phyloP scores from a whole-genome alignment of 1,139 yeast genomes.

The Suhomyces choctaworum region DNA sequence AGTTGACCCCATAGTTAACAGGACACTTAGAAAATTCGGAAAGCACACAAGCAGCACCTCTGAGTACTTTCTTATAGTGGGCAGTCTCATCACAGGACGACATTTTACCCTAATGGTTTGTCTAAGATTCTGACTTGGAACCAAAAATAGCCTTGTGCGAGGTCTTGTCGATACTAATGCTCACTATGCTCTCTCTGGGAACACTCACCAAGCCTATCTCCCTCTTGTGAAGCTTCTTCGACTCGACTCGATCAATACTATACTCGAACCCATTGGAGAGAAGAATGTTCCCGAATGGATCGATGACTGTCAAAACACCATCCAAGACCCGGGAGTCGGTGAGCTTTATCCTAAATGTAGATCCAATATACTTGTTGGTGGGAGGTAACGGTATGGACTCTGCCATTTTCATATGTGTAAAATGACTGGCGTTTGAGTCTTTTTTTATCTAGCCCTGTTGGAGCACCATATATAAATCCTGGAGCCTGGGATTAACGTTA shows the following conservation, averaged over 20 bases:
- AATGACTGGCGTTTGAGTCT: too few relatives aligned
- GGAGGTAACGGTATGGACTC: too few relatives aligned
- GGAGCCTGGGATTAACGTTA: conserved; percentile 4
- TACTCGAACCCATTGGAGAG: conserved; percentile 39
- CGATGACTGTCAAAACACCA: conserved; percentile 45
- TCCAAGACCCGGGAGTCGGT: conserved; percentile 36
- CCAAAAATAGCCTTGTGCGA: conserved; percentile 15
- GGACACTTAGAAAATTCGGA: too few relatives aligned
- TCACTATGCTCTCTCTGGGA: conserved; percentile 34
- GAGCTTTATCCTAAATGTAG: conserved; percentile 30
- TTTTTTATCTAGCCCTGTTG: not conserved
- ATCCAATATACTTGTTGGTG: conserved; percentile 37
- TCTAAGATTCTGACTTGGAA: too few relatives aligned
- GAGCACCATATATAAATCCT: too few relatives aligned
- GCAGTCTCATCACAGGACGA: too few relatives aligned
- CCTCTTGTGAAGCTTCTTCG: conserved; percentile 27
- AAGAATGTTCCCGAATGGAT: conserved; percentile 48
- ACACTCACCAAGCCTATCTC: conserved; percentile 50
- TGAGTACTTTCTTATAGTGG: too few relatives aligned
- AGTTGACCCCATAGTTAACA: too few relatives aligned
- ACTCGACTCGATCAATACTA: conserved; percentile 29
- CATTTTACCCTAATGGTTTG: too few relatives aligned
- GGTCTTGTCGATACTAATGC: conserved; percentile 27
- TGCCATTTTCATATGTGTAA: too few relatives aligned
- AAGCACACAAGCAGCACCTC: too few relatives aligned